Conservation (phyloP, 2,329 filamentous ascomycete genomes). For the Dryadomyces quercus-mongolicae region DNA sequence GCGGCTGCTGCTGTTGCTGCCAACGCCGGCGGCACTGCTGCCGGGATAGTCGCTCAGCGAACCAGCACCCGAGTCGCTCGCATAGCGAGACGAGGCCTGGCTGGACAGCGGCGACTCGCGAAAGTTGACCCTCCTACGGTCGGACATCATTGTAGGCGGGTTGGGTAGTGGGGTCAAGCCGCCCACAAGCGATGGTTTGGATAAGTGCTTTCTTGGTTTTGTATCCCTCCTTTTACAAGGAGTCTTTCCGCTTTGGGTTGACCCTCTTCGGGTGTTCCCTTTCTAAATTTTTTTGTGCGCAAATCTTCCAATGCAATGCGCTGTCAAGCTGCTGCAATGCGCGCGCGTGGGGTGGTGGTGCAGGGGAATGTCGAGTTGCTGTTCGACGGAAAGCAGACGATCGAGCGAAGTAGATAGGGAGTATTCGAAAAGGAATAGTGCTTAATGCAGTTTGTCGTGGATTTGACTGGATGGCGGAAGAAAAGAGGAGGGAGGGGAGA, state of each 20-base stretch:
- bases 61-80: constrained; percentile 21
- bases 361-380: background rate
- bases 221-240: background rate
- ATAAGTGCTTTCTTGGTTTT: background rate
- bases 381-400: background rate
- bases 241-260: constrained; percentile 1
- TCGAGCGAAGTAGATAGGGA: constrained; percentile 8
- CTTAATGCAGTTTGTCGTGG: constrained; percentile 17
- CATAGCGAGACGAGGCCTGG: constrained; percentile 17
- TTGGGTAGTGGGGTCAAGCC: background rate
- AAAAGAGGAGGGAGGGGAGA: constrained; percentile 3
- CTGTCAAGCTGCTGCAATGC: constrained; percentile 1
- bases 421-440: constrained; percentile 12
- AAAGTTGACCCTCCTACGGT: constrained; percentile 21
- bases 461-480: constrained; percentile 17
- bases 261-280: background rate
- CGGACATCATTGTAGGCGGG: constrained; percentile 3
- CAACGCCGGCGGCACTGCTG: constrained; percentile 1
- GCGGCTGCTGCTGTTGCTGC: constrained; percentile 1
- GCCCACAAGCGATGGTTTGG: too few species aligned
- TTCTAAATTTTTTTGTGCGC: background rate
- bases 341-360: background rate
- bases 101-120: constrained; percentile 17
- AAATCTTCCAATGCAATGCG: constrained; percentile 3
- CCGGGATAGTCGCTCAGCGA: constrained; percentile 21